These are phyloP conservation scores for Boletus subluridellus DNA, from an alignment of 1,284 basidiomycete genomes.

Conservation along the genomic window DNA sequence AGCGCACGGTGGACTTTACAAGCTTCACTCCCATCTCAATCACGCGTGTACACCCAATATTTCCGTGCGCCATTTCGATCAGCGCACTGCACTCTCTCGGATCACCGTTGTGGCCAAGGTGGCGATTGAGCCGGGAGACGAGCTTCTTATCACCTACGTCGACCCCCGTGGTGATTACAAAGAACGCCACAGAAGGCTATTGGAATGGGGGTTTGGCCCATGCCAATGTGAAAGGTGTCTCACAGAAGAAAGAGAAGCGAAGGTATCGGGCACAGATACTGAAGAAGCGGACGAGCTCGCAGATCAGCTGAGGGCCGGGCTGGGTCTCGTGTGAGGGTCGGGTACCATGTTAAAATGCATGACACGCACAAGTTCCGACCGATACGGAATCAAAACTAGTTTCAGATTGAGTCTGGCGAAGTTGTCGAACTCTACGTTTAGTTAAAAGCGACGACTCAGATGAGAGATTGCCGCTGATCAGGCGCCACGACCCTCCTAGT, in stretches of 20 bases:
- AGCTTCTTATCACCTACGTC: constrained; percentile 78
- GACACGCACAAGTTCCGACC: background rate
- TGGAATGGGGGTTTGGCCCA: constrained; percentile 72
- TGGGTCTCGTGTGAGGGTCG: constrained; percentile 42
- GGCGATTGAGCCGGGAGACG: constrained; percentile 68
- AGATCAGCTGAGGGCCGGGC: constrained; percentile 47
- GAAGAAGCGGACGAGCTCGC: constrained; percentile 39
- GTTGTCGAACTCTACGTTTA: too few species aligned
- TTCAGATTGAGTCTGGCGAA: background rate
- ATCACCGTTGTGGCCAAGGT: constrained; percentile 68
- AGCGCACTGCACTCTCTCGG: constrained; percentile 59
- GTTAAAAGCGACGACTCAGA: background rate
- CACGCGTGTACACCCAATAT: constrained; percentile 79
- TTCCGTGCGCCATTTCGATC: constrained; percentile 67
- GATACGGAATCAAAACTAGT: background rate
- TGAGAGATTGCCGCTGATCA: background rate
- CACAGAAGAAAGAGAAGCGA: constrained; percentile 48
- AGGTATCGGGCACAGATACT: constrained; percentile 25
- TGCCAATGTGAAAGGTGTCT: constrained; percentile 68
- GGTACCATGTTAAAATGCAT: background rate
- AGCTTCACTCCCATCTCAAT: constrained; percentile 84
- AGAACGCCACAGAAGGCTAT: constrained; percentile 55
- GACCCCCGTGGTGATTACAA: constrained; percentile 56
- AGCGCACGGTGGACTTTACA: constrained; percentile 82
- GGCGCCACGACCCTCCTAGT: background rate